Percentiles rank a stretch among this genome's conserved stretches.
These are phyloP conservation scores for Penicillium sp. DNA, from an alignment of 2,329 filamentous ascomycete species.

Conservation along the genomic window DNA sequence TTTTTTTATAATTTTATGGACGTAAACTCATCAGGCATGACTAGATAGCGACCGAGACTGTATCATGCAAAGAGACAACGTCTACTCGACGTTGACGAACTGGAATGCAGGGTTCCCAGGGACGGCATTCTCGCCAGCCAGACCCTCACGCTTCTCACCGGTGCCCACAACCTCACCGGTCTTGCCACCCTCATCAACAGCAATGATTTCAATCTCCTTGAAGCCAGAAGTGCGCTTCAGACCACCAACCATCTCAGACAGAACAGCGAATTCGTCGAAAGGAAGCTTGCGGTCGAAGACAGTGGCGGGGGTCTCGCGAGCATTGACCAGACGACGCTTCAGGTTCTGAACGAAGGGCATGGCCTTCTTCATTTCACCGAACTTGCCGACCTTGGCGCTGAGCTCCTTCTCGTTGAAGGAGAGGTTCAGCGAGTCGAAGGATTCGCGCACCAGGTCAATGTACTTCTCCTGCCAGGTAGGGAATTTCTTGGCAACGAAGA, in stretches of 20 bases:
- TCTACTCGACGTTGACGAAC: slow-evolving; percentile 70
- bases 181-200: slow-evolving; percentile 59
- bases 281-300: slow-evolving; percentile 81
- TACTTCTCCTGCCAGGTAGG: slow-evolving; percentile 91
- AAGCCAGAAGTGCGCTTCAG: slow-evolving; percentile 73
- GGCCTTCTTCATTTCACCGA: slow-evolving; percentile 82
- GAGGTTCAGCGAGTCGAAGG: slow-evolving; percentile 61
- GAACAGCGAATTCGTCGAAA: slow-evolving; percentile 76
- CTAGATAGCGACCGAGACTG: slow-evolving; percentile 12
- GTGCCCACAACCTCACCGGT: slow-evolving; percentile 43
- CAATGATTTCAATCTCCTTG: slow-evolving; percentile 66
- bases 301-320: slow-evolving; percentile 60
- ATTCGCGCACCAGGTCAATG: slow-evolving; percentile 70
- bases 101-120: slow-evolving; percentile 78
- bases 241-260: slow-evolving; percentile 72
- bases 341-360: slow-evolving; percentile 93
- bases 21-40: slow-evolving; percentile 27
- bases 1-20: slow-evolving; percentile 19
- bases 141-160: slow-evolving; percentile 55
- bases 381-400: slow-evolving; percentile 72
- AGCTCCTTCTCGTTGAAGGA: slow-evolving; percentile 75
- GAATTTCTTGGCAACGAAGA: slow-evolving; percentile 76
- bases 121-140: slow-evolving; percentile 70
- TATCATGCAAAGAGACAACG: slow-evolving; percentile 1
- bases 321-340: slow-evolving; percentile 71